Evolutionary conservation across 208 protist species (phyloP).

Genomic region (Balamuthia mandrillaris): DNA sequence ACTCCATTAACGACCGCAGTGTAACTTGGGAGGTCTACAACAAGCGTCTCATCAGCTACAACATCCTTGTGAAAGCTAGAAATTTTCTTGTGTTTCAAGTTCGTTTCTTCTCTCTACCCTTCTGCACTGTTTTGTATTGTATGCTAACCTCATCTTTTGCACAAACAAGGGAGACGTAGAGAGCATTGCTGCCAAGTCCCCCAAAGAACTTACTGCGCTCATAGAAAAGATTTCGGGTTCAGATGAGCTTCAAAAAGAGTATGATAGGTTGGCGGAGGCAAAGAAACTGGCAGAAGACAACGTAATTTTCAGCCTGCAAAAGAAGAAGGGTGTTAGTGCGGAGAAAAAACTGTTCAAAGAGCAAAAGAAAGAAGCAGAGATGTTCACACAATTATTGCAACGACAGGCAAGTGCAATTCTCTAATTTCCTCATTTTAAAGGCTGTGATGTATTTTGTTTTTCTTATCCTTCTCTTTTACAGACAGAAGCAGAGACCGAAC

Average conservation of each 20-base stretch:
- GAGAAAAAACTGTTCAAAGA: slow-evolving; percentile 90
- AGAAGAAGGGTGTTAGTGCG: slow-evolving; percentile 79
- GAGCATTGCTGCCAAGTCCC: slow-evolving; percentile 85
- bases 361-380: slow-evolving; percentile 92
- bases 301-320: slow-evolving; percentile 77
- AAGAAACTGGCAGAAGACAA: slow-evolving; percentile 71
- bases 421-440: not conserved
- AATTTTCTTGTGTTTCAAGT: slow-evolving; percentile 86
- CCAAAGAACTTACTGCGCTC: slow-evolving; percentile 90
- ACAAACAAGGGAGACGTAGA: slow-evolving; percentile 91
- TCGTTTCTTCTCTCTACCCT: not conserved
- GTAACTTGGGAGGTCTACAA: slow-evolving; percentile 82
- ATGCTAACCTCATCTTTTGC: not conserved
- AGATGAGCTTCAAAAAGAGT: slow-evolving; percentile 85
- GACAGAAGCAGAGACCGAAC: not conserved
- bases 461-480: not conserved
- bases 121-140: not conserved
- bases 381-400: slow-evolving; percentile 47
- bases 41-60: slow-evolving; percentile 71
- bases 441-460: not conserved
- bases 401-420: not conserved
- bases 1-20: slow-evolving; percentile 62
- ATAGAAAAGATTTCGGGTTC: slow-evolving; percentile 86
- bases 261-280: slow-evolving; percentile 67
- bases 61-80: slow-evolving; percentile 82